Evolutionary conservation across 116 monocot species (phyloP), one percentile per base, ranked within the genome.

Genomic region (Cymodocea nodosa): DNA sequence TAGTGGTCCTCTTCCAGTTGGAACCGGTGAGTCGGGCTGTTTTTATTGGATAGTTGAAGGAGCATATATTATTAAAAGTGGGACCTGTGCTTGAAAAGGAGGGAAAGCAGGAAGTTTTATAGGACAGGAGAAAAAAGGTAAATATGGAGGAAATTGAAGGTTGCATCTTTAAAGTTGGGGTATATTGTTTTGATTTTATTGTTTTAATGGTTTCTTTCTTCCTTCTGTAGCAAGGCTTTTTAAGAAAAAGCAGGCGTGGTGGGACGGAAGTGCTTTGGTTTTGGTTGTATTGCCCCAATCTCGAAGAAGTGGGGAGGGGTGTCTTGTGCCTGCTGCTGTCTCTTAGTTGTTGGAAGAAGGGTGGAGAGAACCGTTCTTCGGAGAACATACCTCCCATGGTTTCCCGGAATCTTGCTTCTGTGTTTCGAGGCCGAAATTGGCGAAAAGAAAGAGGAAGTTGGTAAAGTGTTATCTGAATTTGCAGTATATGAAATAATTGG

Each of bases 321-420:
- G 15, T 53, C 15, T 55, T 23, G 75, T 80, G 80, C 55, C 69
- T 69, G 76, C 72, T 69, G 80, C 63, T 80, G 80, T 76, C 76
- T 48, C 44, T 44, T 4, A 4, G 44, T 1, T 44, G 44, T 44
- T 30, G 44, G 44, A 44, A 4, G 44, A 44, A 44, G 44, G 51
- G 56, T 50, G 56, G 50, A 50, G 61, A 66, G 37, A 61, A 60
- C 64, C 56, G 23, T 59, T 59, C 25, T 23, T 65, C 51, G 0
- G 65, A 65, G 8, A 65, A 65, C 49, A 65, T 49, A 23, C 51
- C 35, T 30, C 30, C 30, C 18, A 51, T 7, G 56, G 14, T 58
- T 65, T 50, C 18, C 44, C 19, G 49, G 23, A 24, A 16, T 4
- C 36, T 35, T 15, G 30, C 50, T 52, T 17, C 35, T 66, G 60